Conservation (phyloP, 2,329 filamentous ascomycete genomes). For the Neurospora sp. region DNA sequence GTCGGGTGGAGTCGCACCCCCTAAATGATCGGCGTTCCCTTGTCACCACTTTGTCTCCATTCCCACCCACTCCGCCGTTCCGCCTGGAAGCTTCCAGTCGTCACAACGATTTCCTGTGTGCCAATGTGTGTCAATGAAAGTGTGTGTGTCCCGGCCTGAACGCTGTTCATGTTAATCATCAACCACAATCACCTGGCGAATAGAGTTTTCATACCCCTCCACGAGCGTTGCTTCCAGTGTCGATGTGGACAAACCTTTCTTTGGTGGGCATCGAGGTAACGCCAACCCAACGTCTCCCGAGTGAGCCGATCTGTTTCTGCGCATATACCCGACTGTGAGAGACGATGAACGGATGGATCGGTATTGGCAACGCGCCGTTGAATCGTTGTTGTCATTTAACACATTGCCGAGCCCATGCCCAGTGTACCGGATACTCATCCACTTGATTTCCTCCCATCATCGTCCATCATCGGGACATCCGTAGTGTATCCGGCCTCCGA, state of each 20-base stretch:
- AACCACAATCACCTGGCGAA: background rate
- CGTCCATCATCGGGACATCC: slow-evolving; percentile 3
- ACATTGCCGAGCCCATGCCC: slow-evolving; percentile 1
- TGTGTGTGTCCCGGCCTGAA: background rate
- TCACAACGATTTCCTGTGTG: background rate
- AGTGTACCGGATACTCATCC: slow-evolving; percentile 1
- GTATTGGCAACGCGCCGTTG: slow-evolving; percentile 2
- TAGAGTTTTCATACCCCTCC: slow-evolving; percentile 19
- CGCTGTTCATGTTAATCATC: background rate
- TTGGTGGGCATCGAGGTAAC: background rate
- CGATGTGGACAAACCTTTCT: slow-evolving; percentile 2
- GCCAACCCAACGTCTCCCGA: background rate
- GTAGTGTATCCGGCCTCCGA: slow-evolving; percentile 5
- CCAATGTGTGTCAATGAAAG: background rate
- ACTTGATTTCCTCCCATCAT: background rate
- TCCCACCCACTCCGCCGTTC: background rate
- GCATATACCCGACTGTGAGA: slow-evolving; percentile 6
- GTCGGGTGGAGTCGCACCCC: background rate
- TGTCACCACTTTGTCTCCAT: background rate
- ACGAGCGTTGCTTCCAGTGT: slow-evolving; percentile 23
- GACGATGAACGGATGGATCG: background rate
- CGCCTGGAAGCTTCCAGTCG: background rate
- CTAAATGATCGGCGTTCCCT: background rate
- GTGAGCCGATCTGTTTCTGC: background rate
- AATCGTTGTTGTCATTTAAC: slow-evolving; percentile 4